Conservation (phyloP, 2,329 filamentous ascomycete species). For the Zopfia rhizophila region DNA sequence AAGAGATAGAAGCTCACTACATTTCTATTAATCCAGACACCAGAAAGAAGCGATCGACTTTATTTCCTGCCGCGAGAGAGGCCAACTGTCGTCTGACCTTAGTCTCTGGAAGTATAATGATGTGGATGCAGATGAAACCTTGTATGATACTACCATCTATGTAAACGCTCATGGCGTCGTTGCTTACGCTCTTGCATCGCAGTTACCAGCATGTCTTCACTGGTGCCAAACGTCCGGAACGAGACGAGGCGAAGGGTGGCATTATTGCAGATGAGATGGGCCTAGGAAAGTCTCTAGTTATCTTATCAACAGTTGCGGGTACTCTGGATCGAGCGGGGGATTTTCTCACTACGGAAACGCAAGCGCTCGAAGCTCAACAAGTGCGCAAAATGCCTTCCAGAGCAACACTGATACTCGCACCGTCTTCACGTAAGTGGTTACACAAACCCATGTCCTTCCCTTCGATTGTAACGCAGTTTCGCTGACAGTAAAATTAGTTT, state of each 20-base stretch:
- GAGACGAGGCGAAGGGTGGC: slow-evolving; percentile 25
- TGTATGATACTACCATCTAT: slow-evolving; percentile 2
- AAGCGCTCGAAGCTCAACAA: background rate
- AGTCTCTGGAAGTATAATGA: slow-evolving; percentile 20
- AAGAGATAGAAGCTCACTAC: background rate
- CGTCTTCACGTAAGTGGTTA: slow-evolving; percentile 21
- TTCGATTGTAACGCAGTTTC: background rate
- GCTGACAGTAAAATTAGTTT: slow-evolving; percentile 9
- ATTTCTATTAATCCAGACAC: slow-evolving; percentile 17
- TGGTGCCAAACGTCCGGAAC: slow-evolving; percentile 14
- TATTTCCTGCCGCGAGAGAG: slow-evolving; percentile 25
- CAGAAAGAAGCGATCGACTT: slow-evolving; percentile 31
- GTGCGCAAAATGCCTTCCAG: slow-evolving; percentile 7
- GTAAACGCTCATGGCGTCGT: background rate
- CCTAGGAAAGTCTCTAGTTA: slow-evolving; percentile 29
- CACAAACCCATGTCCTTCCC: background rate
- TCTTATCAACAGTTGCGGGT: slow-evolving; percentile 25
- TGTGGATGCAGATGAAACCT: slow-evolving; percentile 10
- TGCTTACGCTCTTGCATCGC: slow-evolving; percentile 1
- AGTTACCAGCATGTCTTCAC: slow-evolving; percentile 28
- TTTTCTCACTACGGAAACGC: slow-evolving; percentile 5
- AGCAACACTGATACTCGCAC: slow-evolving; percentile 29
- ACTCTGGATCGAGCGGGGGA: slow-evolving; percentile 18
- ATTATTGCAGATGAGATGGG: slow-evolving; percentile 40
- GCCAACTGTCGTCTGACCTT: slow-evolving; percentile 4